phyloP scores from a whole-genome alignment of 148 eudicot genomes.

The Rhododendron ovatum region DNA sequence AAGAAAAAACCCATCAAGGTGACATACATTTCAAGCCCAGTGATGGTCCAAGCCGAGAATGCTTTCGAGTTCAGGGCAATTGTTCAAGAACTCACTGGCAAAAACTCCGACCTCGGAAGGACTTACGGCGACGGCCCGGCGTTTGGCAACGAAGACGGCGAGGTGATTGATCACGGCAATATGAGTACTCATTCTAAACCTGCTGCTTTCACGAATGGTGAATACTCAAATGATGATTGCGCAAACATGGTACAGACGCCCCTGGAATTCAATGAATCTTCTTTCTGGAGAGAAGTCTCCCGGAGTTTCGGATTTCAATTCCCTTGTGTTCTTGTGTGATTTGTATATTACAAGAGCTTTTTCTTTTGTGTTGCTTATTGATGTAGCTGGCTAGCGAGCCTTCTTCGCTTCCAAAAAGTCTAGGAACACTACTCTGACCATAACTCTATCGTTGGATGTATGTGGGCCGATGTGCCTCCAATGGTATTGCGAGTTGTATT shows the following conservation, averaged over 20 bases:
- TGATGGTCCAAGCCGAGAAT: conserved; percentile 32
- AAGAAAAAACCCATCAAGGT: conserved; percentile 32
- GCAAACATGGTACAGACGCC: neutral
- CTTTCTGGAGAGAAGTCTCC: conserved; percentile 5
- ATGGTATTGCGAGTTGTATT: neutral
- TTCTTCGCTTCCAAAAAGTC: neutral
- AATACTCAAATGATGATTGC: neutral
- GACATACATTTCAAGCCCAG: conserved; percentile 40
- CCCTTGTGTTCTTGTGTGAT: neutral
- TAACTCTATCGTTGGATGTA: neutral
- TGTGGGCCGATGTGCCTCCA: neutral
- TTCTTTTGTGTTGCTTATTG: neutral
- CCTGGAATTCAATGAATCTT: neutral
- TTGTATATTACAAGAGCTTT: neutral
- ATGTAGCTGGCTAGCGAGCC: neutral
- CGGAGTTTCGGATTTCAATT: conserved; percentile 3
- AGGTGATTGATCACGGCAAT: neutral
- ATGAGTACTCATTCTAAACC: neutral
- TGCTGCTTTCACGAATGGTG: neutral
- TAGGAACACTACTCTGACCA: neutral
- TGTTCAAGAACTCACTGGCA: conserved; percentile 40
- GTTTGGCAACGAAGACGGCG: neutral
- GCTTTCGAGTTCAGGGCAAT: conserved; percentile 38
- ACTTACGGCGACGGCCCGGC: neutral
- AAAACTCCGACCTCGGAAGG: neutral